Percentiles rank a stretch among this genome's conserved stretches.
These are phyloP conservation scores for Scleromitrula shiraiana DNA, from an alignment of 2,329 filamentous ascomycete genomes.

Conservation along the genomic window DNA sequence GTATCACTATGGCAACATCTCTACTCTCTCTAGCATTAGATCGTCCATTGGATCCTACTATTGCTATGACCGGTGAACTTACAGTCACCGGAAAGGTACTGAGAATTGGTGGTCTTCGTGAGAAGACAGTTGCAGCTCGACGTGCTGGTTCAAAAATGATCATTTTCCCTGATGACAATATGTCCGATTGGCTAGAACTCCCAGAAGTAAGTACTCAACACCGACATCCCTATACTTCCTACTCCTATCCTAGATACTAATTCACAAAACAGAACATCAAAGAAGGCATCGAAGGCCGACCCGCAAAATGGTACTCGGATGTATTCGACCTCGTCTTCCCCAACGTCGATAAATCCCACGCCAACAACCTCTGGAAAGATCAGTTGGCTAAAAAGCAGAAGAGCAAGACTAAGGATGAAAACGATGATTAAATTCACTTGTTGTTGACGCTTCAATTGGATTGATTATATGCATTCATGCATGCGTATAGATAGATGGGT, in stretches of 20 bases:
- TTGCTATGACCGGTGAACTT: slow-evolving; percentile 97
- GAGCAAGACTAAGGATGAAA: slow-evolving; percentile 16
- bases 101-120: slow-evolving; percentile 83
- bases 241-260: slow-evolving; percentile 12
- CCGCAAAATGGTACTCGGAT: slow-evolving; percentile 88
- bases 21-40: slow-evolving; percentile 79
- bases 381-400: slow-evolving; percentile 26
- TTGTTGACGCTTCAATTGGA: too few species aligned
- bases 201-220: slow-evolving; percentile 72
- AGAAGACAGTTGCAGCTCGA: slow-evolving; percentile 95
- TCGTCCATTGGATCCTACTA: slow-evolving; percentile 67
- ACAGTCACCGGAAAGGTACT: slow-evolving; percentile 96
- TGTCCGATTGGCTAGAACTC: slow-evolving; percentile 94
- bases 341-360: slow-evolving; percentile 62
- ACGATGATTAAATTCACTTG: slow-evolving; percentile 18
- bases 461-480: too few species aligned
- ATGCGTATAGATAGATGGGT: too few species aligned
- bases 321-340: slow-evolving; percentile 91
- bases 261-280: slow-evolving; percentile 76
- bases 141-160: slow-evolving; percentile 88
- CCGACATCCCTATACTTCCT: background rate
- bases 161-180: slow-evolving; percentile 91
- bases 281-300: slow-evolving; percentile 83
- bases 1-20: slow-evolving; percentile 97
- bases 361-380: slow-evolving; percentile 53